Percentiles rank a stretch among this genome's conserved stretches.
phyloP scores from a whole-genome alignment of 768 basidiomycete genomes.

The Podaxis mareebaensis region DNA sequence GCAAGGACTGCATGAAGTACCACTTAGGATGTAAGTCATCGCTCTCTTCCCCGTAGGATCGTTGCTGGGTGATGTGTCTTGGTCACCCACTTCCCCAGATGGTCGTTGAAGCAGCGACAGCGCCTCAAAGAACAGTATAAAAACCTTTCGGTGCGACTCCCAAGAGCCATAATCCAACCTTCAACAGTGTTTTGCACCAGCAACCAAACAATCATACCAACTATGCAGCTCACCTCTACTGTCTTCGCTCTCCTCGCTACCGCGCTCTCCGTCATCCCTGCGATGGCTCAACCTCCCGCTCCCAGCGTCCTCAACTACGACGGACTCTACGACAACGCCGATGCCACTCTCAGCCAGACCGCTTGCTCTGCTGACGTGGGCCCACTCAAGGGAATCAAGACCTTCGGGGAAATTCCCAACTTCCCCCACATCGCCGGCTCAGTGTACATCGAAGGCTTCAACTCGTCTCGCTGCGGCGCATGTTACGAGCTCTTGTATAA shows the following conservation, averaged over 20 bases:
- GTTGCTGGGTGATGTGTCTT: background rate
- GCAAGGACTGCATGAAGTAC: background rate
- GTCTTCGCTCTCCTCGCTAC: slow-evolving; percentile 6
- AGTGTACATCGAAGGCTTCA: slow-evolving; percentile 6
- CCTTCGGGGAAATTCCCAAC: slow-evolving; percentile 15
- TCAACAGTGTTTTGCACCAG: too few relatives aligned
- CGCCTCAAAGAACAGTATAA: background rate
- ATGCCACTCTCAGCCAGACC: slow-evolving; percentile 5
- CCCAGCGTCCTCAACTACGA: slow-evolving; percentile 13
- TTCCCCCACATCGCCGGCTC: slow-evolving; percentile 16
- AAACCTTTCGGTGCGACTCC: background rate
- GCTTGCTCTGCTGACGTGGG: slow-evolving; percentile 16
- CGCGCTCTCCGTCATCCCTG: slow-evolving; percentile 6
- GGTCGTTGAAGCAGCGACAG: background rate
- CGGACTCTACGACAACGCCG: slow-evolving; percentile 9
- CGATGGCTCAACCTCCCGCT: slow-evolving; percentile 7
- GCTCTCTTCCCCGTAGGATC: background rate
- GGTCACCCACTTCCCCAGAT: background rate
- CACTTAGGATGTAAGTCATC: background rate
- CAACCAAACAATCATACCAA: background rate
- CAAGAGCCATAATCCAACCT: background rate
- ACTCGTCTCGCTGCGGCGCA: slow-evolving; percentile 12
- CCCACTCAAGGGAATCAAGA: slow-evolving; percentile 9
- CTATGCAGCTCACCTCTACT: slow-evolving; percentile 12
- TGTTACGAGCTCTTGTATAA: slow-evolving; percentile 10